Percentiles rank a stretch among this genome's conserved stretches.
Evolutionary conservation across 805 yeast genomes (phyloP).

Genomic region (Sugiyamaella marilandica): DNA sequence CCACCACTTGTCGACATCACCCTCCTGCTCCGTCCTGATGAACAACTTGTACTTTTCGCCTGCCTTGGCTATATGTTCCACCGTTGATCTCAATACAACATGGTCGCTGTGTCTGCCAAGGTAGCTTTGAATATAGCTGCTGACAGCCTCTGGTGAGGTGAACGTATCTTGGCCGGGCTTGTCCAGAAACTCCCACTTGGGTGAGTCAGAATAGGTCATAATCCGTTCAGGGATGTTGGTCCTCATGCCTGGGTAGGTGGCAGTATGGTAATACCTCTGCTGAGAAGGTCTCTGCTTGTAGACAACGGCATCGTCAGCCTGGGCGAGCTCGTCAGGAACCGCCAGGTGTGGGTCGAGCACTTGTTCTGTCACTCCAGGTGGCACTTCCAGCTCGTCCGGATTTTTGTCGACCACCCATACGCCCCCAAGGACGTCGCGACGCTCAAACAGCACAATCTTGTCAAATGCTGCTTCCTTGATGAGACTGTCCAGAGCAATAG

Average conservation of each 20-base stretch:
- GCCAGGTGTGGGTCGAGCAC: constrained; percentile 5
- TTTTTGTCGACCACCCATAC: constrained; percentile 45
- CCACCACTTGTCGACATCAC: constrained; percentile 1
- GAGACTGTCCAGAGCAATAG: constrained; percentile 60
- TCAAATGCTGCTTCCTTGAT: constrained; percentile 42
- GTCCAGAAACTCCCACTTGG: constrained; percentile 4
- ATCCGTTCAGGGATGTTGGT: constrained; percentile 9
- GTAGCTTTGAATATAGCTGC: constrained; percentile 1
- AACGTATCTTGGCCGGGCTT: constrained; percentile 6
- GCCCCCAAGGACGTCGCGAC: constrained; percentile 58
- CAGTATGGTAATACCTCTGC: constrained; percentile 6
- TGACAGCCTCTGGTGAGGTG: constrained; percentile 2
- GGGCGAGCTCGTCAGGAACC: neutral
- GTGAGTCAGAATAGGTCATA: constrained; percentile 6
- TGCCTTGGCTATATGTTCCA: neutral
- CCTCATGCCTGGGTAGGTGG: constrained; percentile 5
- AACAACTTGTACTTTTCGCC: neutral
- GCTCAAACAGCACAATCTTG: constrained; percentile 55
- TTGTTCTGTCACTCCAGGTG: constrained; percentile 4
- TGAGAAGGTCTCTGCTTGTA: neutral
- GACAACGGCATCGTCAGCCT: neutral
- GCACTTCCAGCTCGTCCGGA: constrained; percentile 5
- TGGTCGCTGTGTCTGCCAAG: neutral
- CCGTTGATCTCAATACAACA: neutral
- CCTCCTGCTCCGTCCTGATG: constrained; percentile 4